Conservation (phyloP, 352 stramenopile genomes). For the Globisporangium spiculum region DNA sequence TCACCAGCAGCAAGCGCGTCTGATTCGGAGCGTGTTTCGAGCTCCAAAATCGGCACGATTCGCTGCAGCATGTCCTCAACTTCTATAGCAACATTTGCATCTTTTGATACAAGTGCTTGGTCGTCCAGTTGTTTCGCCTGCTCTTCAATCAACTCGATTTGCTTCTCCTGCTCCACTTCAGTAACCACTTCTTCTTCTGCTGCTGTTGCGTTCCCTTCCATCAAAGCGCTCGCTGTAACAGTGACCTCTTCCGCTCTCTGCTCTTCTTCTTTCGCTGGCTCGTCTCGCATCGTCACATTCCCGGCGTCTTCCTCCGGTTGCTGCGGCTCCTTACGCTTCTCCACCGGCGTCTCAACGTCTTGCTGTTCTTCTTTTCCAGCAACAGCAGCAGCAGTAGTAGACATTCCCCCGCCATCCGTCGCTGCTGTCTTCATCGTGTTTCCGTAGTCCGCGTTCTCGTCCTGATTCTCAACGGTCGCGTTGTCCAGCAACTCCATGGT, state of each 20-base stretch:
- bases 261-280: background rate
- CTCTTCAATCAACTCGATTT: background rate
- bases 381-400: background rate
- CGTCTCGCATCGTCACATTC: background rate
- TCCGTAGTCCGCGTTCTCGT: background rate
- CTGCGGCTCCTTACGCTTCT: background rate
- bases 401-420: background rate
- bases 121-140: background rate
- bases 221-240: background rate
- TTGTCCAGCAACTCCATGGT: conserved; percentile 3
- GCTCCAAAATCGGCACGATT: background rate
- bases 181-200: background rate
- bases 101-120: background rate
- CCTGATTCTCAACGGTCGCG: conserved; percentile 1
- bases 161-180: background rate
- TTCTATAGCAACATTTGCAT: background rate
- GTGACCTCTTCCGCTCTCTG: background rate
- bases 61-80: background rate
- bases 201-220: background rate
- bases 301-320: background rate
- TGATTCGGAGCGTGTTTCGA: background rate
- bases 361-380: background rate
- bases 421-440: background rate
- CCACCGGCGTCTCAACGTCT: background rate
- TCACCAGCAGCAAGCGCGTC: background rate